Percentiles rank a stretch among this genome's conserved stretches.
Conservation (phyloP, 192 early-diverging fungal species). For the Backusella morwellensis region DNA sequence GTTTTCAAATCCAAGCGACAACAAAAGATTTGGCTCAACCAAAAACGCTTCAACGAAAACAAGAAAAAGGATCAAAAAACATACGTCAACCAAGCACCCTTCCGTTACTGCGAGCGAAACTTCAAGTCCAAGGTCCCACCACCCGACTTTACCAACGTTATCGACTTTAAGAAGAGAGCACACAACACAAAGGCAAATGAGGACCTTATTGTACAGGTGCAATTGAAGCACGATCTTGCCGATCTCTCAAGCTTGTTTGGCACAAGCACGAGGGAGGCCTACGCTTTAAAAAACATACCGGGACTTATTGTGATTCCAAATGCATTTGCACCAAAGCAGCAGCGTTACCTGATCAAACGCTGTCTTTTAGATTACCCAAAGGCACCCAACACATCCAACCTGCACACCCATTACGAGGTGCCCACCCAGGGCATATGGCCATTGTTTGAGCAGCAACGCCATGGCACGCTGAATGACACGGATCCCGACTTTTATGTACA, state of each 20-base stretch:
- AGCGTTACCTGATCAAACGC: slow-evolving; percentile 65
- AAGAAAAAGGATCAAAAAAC: slow-evolving; percentile 21
- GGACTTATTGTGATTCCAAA: slow-evolving; percentile 78
- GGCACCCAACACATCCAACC: slow-evolving; percentile 83
- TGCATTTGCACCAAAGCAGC: slow-evolving; percentile 68
- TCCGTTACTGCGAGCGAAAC: slow-evolving; percentile 64
- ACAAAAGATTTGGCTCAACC: slow-evolving; percentile 22
- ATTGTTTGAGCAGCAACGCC: slow-evolving; percentile 39
- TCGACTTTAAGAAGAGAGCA: slow-evolving; percentile 51
- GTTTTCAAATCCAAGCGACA: slow-evolving; percentile 28
- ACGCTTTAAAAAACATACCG: slow-evolving; percentile 7
- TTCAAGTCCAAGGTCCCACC: slow-evolving; percentile 51
- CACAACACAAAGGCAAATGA: slow-evolving; percentile 2
- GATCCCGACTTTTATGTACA: slow-evolving; percentile 33
- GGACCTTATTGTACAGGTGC: slow-evolving; percentile 1
- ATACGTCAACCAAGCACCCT: slow-evolving; percentile 57
- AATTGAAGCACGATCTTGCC: slow-evolving; percentile 9
- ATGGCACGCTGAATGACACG: slow-evolving; percentile 15
- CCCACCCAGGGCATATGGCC: slow-evolving; percentile 63
- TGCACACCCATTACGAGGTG: slow-evolving; percentile 83
- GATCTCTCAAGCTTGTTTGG: slow-evolving; percentile 17
- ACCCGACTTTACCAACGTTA: slow-evolving; percentile 50
- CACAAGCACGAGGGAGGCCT: background rate
- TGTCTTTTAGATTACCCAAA: slow-evolving; percentile 75
- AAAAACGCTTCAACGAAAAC: slow-evolving; percentile 17